Evolutionary conservation across 2,329 filamentous ascomycete species (phyloP).

Genomic region (Ophiostoma australiae): DNA sequence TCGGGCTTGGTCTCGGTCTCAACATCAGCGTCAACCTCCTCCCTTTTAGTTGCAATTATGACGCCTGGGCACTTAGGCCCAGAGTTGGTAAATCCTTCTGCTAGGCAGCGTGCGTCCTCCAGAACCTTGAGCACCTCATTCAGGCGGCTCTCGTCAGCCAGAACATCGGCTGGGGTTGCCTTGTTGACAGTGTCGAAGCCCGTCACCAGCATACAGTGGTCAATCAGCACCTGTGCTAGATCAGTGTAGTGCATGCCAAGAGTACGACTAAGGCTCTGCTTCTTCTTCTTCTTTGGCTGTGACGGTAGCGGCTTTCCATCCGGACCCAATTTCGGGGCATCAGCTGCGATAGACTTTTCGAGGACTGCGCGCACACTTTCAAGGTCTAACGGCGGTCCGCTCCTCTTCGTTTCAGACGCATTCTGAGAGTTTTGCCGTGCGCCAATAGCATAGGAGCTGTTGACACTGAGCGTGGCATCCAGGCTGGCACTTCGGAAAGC

Average conservation of each 20-base stretch:
- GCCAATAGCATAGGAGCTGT: slow-evolving; percentile 48
- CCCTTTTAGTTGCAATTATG: slow-evolving; percentile 70
- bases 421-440: slow-evolving; percentile 37
- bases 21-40: slow-evolving; percentile 15
- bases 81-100: slow-evolving; percentile 61
- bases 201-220: slow-evolving; percentile 67
- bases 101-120: slow-evolving; percentile 62
- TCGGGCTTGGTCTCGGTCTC: background rate
- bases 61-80: slow-evolving; percentile 68
- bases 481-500: slow-evolving; percentile 28
- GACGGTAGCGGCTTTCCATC: slow-evolving; percentile 6
- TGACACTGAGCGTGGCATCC: slow-evolving; percentile 27
- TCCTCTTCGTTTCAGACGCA: slow-evolving; percentile 63
- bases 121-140: slow-evolving; percentile 64
- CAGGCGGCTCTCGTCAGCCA: slow-evolving; percentile 61
- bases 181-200: slow-evolving; percentile 54
- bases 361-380: slow-evolving; percentile 68
- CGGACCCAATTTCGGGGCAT: slow-evolving; percentile 34
- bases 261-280: slow-evolving; percentile 71
- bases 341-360: slow-evolving; percentile 50
- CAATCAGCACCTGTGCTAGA: slow-evolving; percentile 78
- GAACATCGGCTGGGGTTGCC: slow-evolving; percentile 59
- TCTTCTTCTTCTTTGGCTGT: slow-evolving; percentile 50
- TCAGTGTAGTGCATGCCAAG: slow-evolving; percentile 82
- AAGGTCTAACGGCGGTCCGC: slow-evolving; percentile 65